Base-by-base conservation (phyloP, 768 basidiomycete species). In the Tephrocybe sp. region DNA sequence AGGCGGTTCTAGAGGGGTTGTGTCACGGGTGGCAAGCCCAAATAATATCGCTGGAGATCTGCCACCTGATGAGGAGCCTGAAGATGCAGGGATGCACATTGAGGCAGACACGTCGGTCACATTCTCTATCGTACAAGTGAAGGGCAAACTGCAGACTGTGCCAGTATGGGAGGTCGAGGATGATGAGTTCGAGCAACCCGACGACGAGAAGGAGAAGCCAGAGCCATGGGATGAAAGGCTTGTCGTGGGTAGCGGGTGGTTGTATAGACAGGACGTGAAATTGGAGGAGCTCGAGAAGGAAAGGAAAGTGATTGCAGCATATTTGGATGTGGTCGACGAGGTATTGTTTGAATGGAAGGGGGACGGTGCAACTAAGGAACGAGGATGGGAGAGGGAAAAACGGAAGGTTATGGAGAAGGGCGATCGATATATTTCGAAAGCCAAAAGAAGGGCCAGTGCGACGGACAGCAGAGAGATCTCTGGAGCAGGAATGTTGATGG, bases 111-210 rank as follows among this genome's bases (percentile, higher is more conserved):
- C 77, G 48, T 80, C 84, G 4, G 75, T 89, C 51, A 81, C 85
- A 1, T 86, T 86, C 62, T 84, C 84, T 6, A 71, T 84, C 31
- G 75, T 90, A 20, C 84, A 79, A 51, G 85, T 89, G 12, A 79
- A 84, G 51, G 88, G 88, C 5, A 74, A 79, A 23, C 68, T 72
- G 34, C 80, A 83, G 57, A 76, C 74, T 14, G 75, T 93, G 7
- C 86, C 87, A 0, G 88, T 93, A 1, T 92, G 91, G 91, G 87
- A 89, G 54, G 86, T 89, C 53, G 85, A 86, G 45, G 75, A 81
- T 12, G 78, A 77, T 32, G 63, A 71, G n/a, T 56, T 59, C 53
- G 52, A 57, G 31, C 52, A 51, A 33, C 22, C 51, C 6, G 49
- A 51, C n/a, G 52, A 49, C 39, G 75, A 73, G 54, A 78, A 79